A percentile compares a stretch with the other conserved stretches of the same genome.
phyloP scores from a whole-genome alignment of 768 basidiomycete species.

The Strobilomyces dryophilus region DNA sequence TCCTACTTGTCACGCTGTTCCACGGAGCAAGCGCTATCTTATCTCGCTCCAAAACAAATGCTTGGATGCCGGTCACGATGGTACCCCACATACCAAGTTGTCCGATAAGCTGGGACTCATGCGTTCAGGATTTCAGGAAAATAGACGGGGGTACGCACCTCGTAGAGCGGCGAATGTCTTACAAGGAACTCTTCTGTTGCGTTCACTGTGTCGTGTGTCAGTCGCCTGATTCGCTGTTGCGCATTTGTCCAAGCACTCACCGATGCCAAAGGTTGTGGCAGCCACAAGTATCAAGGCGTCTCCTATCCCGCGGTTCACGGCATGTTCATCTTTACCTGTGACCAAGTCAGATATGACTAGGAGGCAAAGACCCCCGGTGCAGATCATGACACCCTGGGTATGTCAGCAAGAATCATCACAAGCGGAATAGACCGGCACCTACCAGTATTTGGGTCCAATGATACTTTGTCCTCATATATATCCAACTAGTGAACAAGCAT shows the following conservation, averaged over 20 bases:
- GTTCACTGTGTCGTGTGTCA: constrained; percentile 51
- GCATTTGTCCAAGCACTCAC: constrained; percentile 40
- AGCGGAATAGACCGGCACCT: constrained; percentile 8
- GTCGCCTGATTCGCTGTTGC: background rate
- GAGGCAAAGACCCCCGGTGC: constrained; percentile 68
- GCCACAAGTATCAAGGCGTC: constrained; percentile 84
- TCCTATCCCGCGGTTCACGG: constrained; percentile 62
- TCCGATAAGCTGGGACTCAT: constrained; percentile 57
- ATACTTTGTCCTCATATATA: constrained; percentile 74
- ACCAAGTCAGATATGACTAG: constrained; percentile 75
- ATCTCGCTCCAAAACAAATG: constrained; percentile 66
- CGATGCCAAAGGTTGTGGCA: constrained; percentile 80
- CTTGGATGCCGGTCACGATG: constrained; percentile 72
- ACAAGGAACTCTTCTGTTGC: constrained; percentile 89
- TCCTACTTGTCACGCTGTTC: constrained; percentile 64
- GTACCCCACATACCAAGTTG: constrained; percentile 83
- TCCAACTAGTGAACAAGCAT: constrained; percentile 74
- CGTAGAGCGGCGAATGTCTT: constrained; percentile 73
- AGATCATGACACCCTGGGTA: constrained; percentile 63
- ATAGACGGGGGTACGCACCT: constrained; percentile 35
- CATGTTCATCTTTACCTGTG: constrained; percentile 68
- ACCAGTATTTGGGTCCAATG: constrained; percentile 83
- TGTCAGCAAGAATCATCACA: background rate
- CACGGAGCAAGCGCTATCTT: constrained; percentile 60
- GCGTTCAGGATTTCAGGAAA: background rate